Conservation (phyloP, 371 early-diverging fungal genomes). For the Mortierella sp. region DNA sequence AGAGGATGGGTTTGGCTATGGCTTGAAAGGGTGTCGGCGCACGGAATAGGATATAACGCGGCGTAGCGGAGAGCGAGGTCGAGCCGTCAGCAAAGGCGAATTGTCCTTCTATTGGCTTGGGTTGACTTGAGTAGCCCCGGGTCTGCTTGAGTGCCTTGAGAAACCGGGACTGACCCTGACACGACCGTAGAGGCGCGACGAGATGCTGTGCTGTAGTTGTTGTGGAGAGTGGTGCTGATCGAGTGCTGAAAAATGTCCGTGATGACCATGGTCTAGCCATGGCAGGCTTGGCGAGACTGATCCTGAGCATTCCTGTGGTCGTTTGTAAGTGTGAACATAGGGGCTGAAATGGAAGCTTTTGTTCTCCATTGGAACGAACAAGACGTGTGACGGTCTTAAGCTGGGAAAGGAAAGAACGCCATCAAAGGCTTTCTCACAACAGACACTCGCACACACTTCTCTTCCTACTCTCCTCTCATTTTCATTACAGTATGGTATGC, state of each 20-base stretch:
- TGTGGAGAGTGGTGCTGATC: background rate
- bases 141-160: background rate
- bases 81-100: conserved; percentile 2
- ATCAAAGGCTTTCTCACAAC: background rate
- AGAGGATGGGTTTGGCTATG: conserved; percentile 34
- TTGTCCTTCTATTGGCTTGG: conserved; percentile 8
- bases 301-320: background rate
- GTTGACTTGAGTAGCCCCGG: background rate
- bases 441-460: background rate
- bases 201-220: background rate
- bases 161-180: background rate
- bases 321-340: background rate
- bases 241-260: background rate
- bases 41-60: conserved; percentile 18
- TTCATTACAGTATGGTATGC: conserved; percentile 21
- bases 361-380: background rate
- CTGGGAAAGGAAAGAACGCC: background rate
- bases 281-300: background rate
- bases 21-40: conserved; percentile 42
- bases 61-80: background rate
- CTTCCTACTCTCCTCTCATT: background rate
- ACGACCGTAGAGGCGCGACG: background rate
- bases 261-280: conserved; percentile 1
- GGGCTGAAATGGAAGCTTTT: background rate
- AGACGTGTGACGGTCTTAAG: background rate